phyloP scores from a whole-genome alignment of 805 yeast genomes.

The Jamesozyma piceae region DNA sequence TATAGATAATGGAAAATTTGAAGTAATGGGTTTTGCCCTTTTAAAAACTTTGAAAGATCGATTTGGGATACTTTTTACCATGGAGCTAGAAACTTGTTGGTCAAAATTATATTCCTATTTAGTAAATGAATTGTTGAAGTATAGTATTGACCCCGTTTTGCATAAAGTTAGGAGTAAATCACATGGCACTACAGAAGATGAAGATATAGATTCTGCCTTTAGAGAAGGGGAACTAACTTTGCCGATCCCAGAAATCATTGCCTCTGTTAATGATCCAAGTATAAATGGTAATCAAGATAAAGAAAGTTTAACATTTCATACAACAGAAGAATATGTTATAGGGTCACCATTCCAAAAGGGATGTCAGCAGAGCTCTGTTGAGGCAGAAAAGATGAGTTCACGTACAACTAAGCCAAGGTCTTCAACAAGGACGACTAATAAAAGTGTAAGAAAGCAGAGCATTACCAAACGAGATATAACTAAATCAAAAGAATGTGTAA shows the following conservation, averaged over 20 bases:
- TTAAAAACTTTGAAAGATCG: slow-evolving; percentile 60
- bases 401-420: not conserved
- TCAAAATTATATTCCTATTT: slow-evolving; percentile 57
- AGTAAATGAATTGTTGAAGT: slow-evolving; percentile 55
- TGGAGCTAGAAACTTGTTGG: slow-evolving; percentile 63
- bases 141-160: slow-evolving; percentile 33
- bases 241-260: not conserved
- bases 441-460: not conserved
- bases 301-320: not conserved
- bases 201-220: not conserved
- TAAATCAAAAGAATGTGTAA: not conserved
- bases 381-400: not conserved
- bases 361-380: not conserved
- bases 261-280: not conserved
- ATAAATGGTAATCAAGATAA: not conserved
- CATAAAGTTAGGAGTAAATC: not conserved
- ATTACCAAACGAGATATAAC: not conserved
- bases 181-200: not conserved
- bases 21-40: slow-evolving; percentile 65
- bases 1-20: slow-evolving; percentile 58
- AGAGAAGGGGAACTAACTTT: not conserved
- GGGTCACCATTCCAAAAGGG: not conserved
- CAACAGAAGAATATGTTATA: not conserved
- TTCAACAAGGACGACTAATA: not conserved
- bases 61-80: slow-evolving; percentile 42